Conservation (phyloP, 352 stramenopile genomes). For the Bremia lactucae region DNA sequence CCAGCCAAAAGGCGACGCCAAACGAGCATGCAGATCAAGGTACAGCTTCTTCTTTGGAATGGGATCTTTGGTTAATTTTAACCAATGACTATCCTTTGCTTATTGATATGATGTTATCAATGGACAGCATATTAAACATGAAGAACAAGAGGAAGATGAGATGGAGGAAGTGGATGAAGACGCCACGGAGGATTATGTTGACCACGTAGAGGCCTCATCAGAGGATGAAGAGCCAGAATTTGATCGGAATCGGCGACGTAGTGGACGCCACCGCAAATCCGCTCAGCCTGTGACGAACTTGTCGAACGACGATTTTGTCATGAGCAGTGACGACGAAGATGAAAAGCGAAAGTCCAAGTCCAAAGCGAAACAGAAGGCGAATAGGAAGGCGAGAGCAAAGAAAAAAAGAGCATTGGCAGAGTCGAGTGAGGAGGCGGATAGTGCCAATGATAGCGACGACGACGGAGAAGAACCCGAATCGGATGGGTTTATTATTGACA, state of each 20-base stretch:
- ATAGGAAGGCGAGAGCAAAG: slow-evolving; percentile 21
- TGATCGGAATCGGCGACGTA: slow-evolving; percentile 25
- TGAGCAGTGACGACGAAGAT: slow-evolving; percentile 27
- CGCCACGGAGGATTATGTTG: slow-evolving; percentile 29
- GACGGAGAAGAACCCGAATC: slow-evolving; percentile 31
- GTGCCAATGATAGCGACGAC: slow-evolving; percentile 16
- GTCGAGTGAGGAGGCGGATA: slow-evolving; percentile 20
- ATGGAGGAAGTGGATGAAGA: slow-evolving; percentile 23
- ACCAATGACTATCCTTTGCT: slow-evolving; percentile 1
- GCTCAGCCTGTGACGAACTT: slow-evolving; percentile 17
- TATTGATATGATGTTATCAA: slow-evolving; percentile 5
- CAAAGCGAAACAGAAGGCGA: slow-evolving; percentile 17
- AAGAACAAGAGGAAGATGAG: slow-evolving; percentile 14
- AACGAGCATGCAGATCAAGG: slow-evolving; percentile 13
- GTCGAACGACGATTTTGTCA: slow-evolving; percentile 24
- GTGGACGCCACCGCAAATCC: slow-evolving; percentile 21
- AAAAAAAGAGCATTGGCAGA: slow-evolving; percentile 16
- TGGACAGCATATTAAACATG: slow-evolving; percentile 9
- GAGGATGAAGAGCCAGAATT: slow-evolving; percentile 18
- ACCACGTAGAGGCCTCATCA: slow-evolving; percentile 19
- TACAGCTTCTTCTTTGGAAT: slow-evolving; percentile 13
- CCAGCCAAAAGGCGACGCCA: slow-evolving; percentile 19
- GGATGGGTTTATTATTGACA: slow-evolving; percentile 69
- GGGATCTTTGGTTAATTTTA: slow-evolving; percentile 5
- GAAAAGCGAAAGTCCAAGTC: slow-evolving; percentile 23